Evolutionary conservation across 345 rosid species (phyloP), one percentile per base, ranked within the genome.

Genomic region (Aethionema arabicum): DNA sequence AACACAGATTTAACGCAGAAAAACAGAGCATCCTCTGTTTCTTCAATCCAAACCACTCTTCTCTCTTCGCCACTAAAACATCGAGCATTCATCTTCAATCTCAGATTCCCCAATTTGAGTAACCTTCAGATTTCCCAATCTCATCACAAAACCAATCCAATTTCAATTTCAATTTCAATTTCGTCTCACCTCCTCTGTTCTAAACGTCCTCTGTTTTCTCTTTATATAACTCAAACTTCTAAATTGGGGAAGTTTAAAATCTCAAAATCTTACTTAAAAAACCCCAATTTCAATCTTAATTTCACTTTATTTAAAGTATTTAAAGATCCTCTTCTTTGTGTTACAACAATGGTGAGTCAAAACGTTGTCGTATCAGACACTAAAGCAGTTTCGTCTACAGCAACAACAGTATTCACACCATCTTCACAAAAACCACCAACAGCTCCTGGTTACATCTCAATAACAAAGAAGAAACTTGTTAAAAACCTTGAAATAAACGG

Each of bases 381-480:
- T 3, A 78, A 65, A 6, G 53, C 85, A 0, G 76, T 77, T 6
- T 61, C 84, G 61, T 59, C 76, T 13, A 56, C 80, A 0, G 80
- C 73, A 0, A 36, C 87, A 0, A 80, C 83, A 0, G 59, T 80
- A 3, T 78, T 82, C 37, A 39, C 83, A 4, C 61, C 74, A 30
- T 56, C 82, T 1, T 73, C 72, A 4, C 90, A 87, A 58, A 90
- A 85, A 38, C 97, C 95, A 6, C 97, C 93, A 35, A 80, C 82
- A 5, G 74, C 73, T 0, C 92, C 85, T 35, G 82, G 90, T 7
- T 72, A 56, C 74, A 43, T 82, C 69, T 70, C 85, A 42, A 46
- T 82, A 2, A 79, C 85, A 0, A 76, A 74, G 70, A 82, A 78
- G 64, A 78, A 79, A 48, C 52, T 81, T 4, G 58, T 77, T 32